These are phyloP conservation scores for Sequoia sempervirens DNA, from an alignment of 75 land plant genomes.

Conservation along the genomic window DNA sequence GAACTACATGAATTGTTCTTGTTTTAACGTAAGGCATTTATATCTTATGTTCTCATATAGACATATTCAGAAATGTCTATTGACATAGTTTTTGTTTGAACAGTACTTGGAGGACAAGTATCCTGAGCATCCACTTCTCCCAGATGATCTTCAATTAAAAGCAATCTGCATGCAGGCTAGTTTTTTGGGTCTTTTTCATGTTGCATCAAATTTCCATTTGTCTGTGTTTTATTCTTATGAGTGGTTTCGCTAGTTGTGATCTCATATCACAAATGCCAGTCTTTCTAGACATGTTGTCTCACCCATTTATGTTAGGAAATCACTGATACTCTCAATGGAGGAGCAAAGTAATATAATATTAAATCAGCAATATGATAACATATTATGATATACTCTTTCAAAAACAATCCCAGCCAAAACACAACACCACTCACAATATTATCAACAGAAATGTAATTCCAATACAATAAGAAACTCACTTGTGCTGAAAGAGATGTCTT, in stretches of 20 bases:
- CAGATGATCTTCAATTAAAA: slow-evolving; percentile 28
- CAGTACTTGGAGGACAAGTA: slow-evolving; percentile 59
- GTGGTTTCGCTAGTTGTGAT: neutral
- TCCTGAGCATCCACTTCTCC: slow-evolving; percentile 45
- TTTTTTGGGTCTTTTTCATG: neutral
- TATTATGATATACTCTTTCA: too few relatives aligned
- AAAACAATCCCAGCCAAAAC: too few relatives aligned
- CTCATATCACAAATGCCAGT: neutral
- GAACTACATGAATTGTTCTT: neutral
- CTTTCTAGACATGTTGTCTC: neutral
- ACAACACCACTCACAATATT: too few relatives aligned
- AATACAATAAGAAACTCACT: too few relatives aligned
- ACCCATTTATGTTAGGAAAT: neutral
- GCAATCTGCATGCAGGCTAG: slow-evolving; percentile 46
- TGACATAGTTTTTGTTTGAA: slow-evolving; percentile 1
- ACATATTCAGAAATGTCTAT: neutral
- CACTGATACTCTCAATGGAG: too few relatives aligned
- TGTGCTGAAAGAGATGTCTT: too few relatives aligned
- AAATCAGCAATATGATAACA: too few relatives aligned
- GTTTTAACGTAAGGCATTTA: neutral
- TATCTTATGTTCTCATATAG: neutral
- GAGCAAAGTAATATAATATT: too few relatives aligned
- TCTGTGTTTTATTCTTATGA: neutral
- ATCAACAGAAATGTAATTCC: too few relatives aligned
- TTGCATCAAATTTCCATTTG: neutral